These are phyloP conservation scores for Botryosphaeria dothidea DNA, from an alignment of 2,329 filamentous ascomycete genomes.

Conservation along the genomic window DNA sequence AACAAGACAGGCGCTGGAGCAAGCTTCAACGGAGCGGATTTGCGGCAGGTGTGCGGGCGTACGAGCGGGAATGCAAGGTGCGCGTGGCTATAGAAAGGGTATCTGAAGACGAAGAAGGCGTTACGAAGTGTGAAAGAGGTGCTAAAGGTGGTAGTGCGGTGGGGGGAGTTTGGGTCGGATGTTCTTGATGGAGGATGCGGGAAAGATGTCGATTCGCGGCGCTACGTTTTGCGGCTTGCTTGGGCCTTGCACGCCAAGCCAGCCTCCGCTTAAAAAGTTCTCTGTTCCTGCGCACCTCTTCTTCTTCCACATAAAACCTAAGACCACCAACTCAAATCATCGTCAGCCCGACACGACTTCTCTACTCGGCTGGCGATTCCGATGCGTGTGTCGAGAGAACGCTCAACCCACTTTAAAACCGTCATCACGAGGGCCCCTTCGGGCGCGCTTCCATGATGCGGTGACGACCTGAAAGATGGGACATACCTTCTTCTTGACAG, in stretches of 20 bases:
- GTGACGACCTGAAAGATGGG: constrained; percentile 68
- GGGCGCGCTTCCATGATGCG: constrained; percentile 64
- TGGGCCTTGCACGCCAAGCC: constrained; percentile 18
- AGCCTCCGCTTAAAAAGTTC: constrained; percentile 18
- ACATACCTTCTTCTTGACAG: constrained; percentile 47
- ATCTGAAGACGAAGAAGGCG: background rate
- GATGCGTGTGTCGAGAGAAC: constrained; percentile 71
- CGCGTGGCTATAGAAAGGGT: background rate
- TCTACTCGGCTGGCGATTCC: constrained; percentile 69
- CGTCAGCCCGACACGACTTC: constrained; percentile 56
- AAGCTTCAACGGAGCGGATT: constrained; percentile 8
- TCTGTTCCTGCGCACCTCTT: constrained; percentile 24
- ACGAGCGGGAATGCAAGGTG: background rate
- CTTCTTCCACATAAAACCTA: constrained; percentile 45
- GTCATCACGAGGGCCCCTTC: constrained; percentile 70
- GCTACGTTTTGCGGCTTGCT: constrained; percentile 14
- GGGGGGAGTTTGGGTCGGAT: constrained; percentile 9
- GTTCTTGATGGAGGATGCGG: constrained; percentile 19
- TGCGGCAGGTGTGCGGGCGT: background rate
- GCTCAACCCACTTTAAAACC: constrained; percentile 73
- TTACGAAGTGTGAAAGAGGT: background rate
- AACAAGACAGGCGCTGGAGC: constrained; percentile 8
- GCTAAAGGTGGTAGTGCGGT: constrained; percentile 9
- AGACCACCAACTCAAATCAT: constrained; percentile 78
- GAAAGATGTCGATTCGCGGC: constrained; percentile 20